These are phyloP conservation scores for Metschnikowia lachancei DNA, from an alignment of 805 yeast species.

Conservation along the genomic window DNA sequence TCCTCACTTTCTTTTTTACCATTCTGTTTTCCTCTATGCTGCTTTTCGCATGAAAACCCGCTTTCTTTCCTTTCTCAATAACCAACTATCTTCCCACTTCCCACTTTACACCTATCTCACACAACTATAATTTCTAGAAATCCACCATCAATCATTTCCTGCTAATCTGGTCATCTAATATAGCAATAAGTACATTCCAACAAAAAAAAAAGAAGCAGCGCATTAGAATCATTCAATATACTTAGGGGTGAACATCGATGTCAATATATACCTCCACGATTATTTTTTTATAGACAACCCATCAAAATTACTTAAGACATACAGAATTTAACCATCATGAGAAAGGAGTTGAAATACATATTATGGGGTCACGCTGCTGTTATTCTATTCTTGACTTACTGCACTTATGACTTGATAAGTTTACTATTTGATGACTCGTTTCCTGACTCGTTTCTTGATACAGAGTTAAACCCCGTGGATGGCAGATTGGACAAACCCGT, in stretches of 20 bases:
- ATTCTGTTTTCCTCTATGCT: not conserved
- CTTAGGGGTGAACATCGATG: not conserved
- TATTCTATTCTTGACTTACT: conserved; percentile 53
- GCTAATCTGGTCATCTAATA: not conserved
- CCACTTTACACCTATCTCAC: not conserved
- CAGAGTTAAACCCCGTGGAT: conserved; percentile 57
- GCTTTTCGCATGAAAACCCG: conserved; percentile 2
- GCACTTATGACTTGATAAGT: conserved; percentile 69
- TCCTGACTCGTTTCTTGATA: conserved; percentile 58
- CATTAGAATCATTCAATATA: not conserved
- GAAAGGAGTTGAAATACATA: conserved; percentile 61
- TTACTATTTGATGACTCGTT: conserved; percentile 70
- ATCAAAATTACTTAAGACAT: not conserved
- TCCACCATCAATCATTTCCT: not conserved
- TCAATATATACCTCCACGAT: not conserved
- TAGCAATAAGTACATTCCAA: not conserved
- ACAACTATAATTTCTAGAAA: not conserved
- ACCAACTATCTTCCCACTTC: not conserved
- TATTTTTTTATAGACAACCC: not conserved
- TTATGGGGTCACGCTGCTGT: conserved; percentile 58
- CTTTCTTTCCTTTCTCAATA: not conserved
- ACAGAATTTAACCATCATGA: conserved; percentile 39
- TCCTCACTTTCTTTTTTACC: too few species aligned
- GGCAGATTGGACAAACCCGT: conserved; percentile 46
- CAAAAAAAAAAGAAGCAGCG: not conserved